A percentile compares a stretch with the other conserved stretches of the same genome.
Conservation (phyloP, 371 early-diverging fungal genomes). For the Mortierella sp. region DNA sequence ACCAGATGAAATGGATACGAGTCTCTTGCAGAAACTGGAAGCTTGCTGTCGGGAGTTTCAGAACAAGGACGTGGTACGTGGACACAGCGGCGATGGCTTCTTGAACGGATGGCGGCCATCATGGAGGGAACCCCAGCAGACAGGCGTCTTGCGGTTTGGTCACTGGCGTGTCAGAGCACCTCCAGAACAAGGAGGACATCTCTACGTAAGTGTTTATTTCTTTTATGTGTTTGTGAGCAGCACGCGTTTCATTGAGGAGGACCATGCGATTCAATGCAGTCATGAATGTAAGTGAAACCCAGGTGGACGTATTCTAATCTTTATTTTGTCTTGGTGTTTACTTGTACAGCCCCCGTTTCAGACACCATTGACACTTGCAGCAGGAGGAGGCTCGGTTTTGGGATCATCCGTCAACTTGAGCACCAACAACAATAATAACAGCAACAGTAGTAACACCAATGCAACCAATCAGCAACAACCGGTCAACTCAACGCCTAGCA, state of each 20-base stretch:
- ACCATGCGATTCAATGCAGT: neutral
- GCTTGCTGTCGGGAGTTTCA: conserved; percentile 52
- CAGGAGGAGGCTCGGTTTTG: conserved; percentile 48
- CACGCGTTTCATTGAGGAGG: neutral
- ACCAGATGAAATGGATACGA: conserved; percentile 30
- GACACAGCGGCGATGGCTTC: conserved; percentile 57
- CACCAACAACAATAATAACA: neutral
- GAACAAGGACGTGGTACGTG: conserved; percentile 50
- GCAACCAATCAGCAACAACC: neutral
- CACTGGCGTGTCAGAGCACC: conserved; percentile 55
- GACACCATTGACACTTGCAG: conserved; percentile 55
- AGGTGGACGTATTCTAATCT: neutral
- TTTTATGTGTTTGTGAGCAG: neutral
- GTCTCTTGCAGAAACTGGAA: conserved; percentile 43
- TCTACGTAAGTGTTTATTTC: conserved; percentile 37
- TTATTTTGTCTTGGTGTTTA: neutral
- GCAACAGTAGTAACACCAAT: neutral
- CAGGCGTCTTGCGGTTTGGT: conserved; percentile 52
- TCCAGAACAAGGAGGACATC: conserved; percentile 24
- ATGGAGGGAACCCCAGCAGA: conserved; percentile 49
- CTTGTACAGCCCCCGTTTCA: conserved; percentile 48
- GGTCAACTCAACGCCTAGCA: neutral
- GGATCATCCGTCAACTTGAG: conserved; percentile 23
- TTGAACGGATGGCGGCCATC: conserved; percentile 55
- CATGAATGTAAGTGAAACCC: neutral